phyloP scores from a whole-genome alignment of 805 yeast genomes.

The Pichia paraexigua region DNA sequence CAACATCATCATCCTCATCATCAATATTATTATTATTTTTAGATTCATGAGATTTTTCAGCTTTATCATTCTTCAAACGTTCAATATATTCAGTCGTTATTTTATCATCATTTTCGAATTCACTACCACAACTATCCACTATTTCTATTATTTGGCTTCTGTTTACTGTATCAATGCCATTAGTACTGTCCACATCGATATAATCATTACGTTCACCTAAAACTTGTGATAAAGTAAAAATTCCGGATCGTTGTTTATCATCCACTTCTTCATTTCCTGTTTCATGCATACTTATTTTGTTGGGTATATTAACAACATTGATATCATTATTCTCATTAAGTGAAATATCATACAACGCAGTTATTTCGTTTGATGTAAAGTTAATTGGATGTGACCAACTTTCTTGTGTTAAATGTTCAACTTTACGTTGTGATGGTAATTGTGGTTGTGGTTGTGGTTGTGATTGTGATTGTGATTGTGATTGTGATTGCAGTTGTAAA shows the following conservation, averaged over 20 bases:
- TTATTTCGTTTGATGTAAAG: neutral
- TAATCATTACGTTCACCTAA: constrained; percentile 1
- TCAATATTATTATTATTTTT: neutral
- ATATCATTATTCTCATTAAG: neutral
- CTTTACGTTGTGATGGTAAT: neutral
- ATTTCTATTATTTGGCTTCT: neutral
- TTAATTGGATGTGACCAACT: constrained; percentile 5
- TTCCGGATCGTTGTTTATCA: neutral
- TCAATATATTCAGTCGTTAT: constrained; percentile 2
- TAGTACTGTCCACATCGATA: neutral
- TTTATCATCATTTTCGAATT: neutral
- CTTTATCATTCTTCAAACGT: neutral
- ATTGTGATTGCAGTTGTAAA: neutral
- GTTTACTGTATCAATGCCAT: neutral
- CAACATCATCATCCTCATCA: neutral
- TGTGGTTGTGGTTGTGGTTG: neutral
- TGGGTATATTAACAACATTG: neutral
- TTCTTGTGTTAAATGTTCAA: neutral
- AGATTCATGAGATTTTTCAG: neutral
- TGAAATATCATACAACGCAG: constrained; percentile 2
- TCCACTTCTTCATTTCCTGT: neutral
- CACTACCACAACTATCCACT: constrained; percentile 7
- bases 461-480: neutral
- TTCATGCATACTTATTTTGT: neutral
- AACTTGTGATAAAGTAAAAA: constrained; percentile 6